Percentiles rank a stretch among this genome's conserved stretches.
Conservation (phyloP, 2,329 filamentous ascomycete genomes). For the Epicoccum nigrum region DNA sequence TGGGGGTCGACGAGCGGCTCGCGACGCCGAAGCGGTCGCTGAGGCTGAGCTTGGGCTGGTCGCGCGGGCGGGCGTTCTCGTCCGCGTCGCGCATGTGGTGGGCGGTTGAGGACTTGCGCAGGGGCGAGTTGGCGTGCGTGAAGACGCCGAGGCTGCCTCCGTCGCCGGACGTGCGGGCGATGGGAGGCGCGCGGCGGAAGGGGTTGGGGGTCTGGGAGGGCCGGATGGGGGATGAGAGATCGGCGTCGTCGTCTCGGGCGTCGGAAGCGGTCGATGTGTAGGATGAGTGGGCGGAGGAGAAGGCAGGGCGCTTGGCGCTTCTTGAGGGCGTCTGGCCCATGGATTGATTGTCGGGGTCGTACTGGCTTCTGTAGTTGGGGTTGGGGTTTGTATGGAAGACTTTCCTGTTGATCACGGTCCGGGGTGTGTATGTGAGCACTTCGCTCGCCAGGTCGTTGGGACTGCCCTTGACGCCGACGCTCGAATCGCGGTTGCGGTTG, state of each 20-base stretch:
- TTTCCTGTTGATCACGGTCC: slow-evolving; percentile 69
- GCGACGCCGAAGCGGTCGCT: slow-evolving; percentile 16
- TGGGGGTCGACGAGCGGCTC: slow-evolving; percentile 9
- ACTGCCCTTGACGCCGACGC: slow-evolving; percentile 48
- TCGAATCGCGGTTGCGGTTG: slow-evolving; percentile 42
- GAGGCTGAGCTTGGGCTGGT: slow-evolving; percentile 8
- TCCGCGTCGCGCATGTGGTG: slow-evolving; percentile 52
- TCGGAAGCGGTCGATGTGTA: slow-evolving; percentile 47
- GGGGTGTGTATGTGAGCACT: slow-evolving; percentile 68
- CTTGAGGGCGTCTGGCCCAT: slow-evolving; percentile 21
- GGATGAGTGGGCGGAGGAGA: slow-evolving; percentile 41
- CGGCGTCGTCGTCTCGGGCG: slow-evolving; percentile 42
- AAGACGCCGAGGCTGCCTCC: slow-evolving; percentile 83
- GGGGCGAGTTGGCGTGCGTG: slow-evolving; percentile 78
- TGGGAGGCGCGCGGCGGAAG: slow-evolving; percentile 58
- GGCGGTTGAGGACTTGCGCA: slow-evolving; percentile 76
- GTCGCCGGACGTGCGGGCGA: slow-evolving; percentile 60
- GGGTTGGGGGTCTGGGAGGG: slow-evolving; percentile 52
- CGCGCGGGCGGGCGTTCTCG: slow-evolving; percentile 1
- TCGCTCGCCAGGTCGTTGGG: slow-evolving; percentile 54
- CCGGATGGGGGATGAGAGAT: slow-evolving; percentile 56
- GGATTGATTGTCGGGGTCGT: slow-evolving; percentile 67
- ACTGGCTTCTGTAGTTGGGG: slow-evolving; percentile 74
- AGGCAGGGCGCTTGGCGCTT: slow-evolving; percentile 26
- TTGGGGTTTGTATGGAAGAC: slow-evolving; percentile 84